Base-by-base conservation (phyloP, 805 yeast species). In the Metschnikowia lachancei region DNA sequence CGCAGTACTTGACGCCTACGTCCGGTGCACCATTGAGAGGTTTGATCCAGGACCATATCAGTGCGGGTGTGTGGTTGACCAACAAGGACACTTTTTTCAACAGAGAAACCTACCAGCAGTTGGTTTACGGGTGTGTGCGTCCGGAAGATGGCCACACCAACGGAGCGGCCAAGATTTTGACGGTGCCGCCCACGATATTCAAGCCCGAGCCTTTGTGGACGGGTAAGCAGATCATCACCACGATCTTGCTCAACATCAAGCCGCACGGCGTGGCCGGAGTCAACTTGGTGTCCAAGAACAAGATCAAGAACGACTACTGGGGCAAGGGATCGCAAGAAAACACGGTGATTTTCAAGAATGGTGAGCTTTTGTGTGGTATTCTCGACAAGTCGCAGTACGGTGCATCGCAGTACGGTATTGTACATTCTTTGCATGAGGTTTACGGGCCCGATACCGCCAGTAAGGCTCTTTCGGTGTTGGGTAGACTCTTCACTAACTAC, bases 21-120 rank as follows among this genome's bases (percentile, higher is more conserved):
- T 89, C 97, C 11, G 99, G 99, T 65, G 78, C 96, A 49, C 99
- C 99, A 30, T 84, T 95, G 53, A 87, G 99, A 80, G 99, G 99
- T 71, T 78, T 94, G 67, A 95, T 95, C 69, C 99, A 94, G 76
- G 99, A 94, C 74, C 99, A 95, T 64, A 90, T 94, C 70, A 85
- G 95, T 60, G 98, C 98, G 8, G 99, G 99, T 74, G 96, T 95
- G 35, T 94, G 98, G 98, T 77, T 94, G 62, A 94, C 99, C 6
- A 89, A 75, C 68, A 89, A 91, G 69, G 98, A 95, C 62, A 72
- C 91, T 29, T 88, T 89, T 64, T 92, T 92, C 76, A 83, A 92
- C 11, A 79, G 96, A 60, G 97, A 90, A 58, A 77, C 81, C 64
- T 95, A 94, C 69, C 97, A 95, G 67, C 97, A 95, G 69, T 81